phyloP scores from a whole-genome alignment of 2,329 filamentous ascomycete genomes.

The Ophiocordyceps camponoti-rufipedis region DNA sequence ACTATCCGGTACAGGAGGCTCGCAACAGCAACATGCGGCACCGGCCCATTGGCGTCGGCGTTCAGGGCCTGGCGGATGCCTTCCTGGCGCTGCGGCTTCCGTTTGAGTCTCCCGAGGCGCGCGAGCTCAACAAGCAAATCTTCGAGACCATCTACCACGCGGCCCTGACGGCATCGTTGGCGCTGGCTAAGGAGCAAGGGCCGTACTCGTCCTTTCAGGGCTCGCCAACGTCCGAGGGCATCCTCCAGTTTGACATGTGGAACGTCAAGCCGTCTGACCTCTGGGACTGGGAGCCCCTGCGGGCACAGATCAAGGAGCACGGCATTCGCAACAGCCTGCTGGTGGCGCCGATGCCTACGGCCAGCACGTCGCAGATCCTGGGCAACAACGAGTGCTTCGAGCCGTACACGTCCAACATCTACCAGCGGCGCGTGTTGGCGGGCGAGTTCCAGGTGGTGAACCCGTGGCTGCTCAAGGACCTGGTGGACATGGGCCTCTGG shows the following conservation, averaged over 20 bases:
- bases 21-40: conserved; percentile 95
- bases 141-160: conserved; percentile 99
- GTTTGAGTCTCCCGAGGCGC: conserved; percentile 90
- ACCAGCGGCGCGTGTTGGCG: conserved; percentile 91
- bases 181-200: conserved; percentile 68
- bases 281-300: conserved; percentile 88
- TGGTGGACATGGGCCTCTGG: conserved; percentile 96
- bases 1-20: conserved; percentile 93
- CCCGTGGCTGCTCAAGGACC: conserved; percentile 93
- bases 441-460: conserved; percentile 99
- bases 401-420: conserved; percentile 99
- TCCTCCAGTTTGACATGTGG: conserved; percentile 99
- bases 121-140: conserved; percentile 90
- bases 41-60: conserved; percentile 87
- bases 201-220: conserved; percentile 83
- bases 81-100: conserved; percentile 94
- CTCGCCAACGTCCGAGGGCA: conserved; percentile 83
- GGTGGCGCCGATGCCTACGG: conserved; percentile 94
- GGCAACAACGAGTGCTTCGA: conserved; percentile 99
- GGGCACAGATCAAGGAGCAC: conserved; percentile 79
- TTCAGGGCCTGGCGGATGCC: conserved; percentile 92
- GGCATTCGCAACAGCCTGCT: conserved; percentile 92
- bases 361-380: conserved; percentile 90
- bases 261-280: conserved; percentile 80
- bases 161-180: conserved; percentile 72